Base-by-base conservation (phyloP, 331 rosid species). In the Phaseolus coccineus region DNA sequence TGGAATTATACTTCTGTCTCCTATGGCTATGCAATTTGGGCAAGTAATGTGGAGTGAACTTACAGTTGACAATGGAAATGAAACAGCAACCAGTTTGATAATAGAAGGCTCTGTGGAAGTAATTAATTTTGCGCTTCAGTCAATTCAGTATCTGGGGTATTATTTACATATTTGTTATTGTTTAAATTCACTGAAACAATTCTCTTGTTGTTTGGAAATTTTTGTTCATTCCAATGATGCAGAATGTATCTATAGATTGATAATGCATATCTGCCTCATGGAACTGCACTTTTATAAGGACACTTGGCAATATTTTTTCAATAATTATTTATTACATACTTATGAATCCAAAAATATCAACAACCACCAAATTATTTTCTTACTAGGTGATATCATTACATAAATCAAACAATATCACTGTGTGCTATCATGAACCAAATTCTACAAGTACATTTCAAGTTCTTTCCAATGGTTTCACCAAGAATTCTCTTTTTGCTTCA, bases 131-230 rank as follows among this genome's bases (percentile, higher is more conserved):
- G 97, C 91, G 0, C 94, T 91, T 79, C 87, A 93, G 73, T 91
- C 96, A 68, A 87, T 93, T 77, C 98, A 91, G 65, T 93, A 93
- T 80, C 77, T 82, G 24, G 98, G 97, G 97, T 91, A 89, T 52
- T 67, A 42, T 58, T 69, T 57, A 5, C 15, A 11, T 12, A 56
- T 15, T 28, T 61, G 4, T 47, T 33, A 44, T 31, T 31, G 75
- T 69, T 51, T 47, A 30, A 68, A 46, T 51, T 73, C 28, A 42
- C 37, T 75, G 39, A 69, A 64, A 28, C 24, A 16, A 24, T 53
- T 44, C 66, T 53, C 71, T 50, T 58, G 2, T 27, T 22, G 28
- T 63, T 80, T 14, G 40, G 12, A 35, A 73, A 73, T 0, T 19
- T 39, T 47, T 33, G 59, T 73, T 59, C 35, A 27, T 61, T 73